phyloP scores from a whole-genome alignment of 306 rosid species.

The Canavalia gladiata region DNA sequence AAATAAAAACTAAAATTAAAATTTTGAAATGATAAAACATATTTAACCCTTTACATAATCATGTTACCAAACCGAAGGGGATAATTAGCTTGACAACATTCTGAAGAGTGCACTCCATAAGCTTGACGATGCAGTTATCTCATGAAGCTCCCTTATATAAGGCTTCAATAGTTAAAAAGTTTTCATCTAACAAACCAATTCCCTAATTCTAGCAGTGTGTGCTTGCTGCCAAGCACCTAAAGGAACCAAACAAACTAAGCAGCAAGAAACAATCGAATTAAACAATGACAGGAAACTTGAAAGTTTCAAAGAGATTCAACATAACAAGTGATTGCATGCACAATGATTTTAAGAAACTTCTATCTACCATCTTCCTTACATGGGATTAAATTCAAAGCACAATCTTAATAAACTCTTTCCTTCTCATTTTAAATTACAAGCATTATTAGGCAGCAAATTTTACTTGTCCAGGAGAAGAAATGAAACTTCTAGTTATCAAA shows the following conservation, averaged over 20 bases:
- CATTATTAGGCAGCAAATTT: conserved; percentile 42
- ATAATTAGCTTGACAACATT: conserved; percentile 21
- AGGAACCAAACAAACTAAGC: conserved; percentile 14
- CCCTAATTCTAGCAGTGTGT: conserved; percentile 5
- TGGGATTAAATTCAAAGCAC: conserved; percentile 42
- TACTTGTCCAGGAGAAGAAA: conserved; percentile 39
- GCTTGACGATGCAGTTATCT: conserved; percentile 9
- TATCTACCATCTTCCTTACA: conserved; percentile 41
- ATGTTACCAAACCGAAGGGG: neutral
- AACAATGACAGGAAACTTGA: neutral
- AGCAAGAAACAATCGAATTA: conserved; percentile 37
- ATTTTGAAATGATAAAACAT: no score
- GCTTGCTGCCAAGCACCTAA: neutral
- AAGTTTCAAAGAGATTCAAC: conserved; percentile 47
- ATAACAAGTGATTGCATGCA: conserved; percentile 45
- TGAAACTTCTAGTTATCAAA: conserved; percentile 47
- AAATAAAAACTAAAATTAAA: no score
- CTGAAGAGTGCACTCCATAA: conserved; percentile 10
- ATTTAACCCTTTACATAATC: neutral
- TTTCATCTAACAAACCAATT: conserved; percentile 1
- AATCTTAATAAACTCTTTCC: conserved; percentile 41
- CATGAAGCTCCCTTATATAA: neutral
- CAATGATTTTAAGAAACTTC: conserved; percentile 49
- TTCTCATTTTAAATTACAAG: conserved; percentile 42
- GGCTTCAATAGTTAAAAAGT: neutral